Percentiles rank a stretch among this genome's conserved stretches.
phyloP scores from a whole-genome alignment of 2,329 filamentous ascomycete genomes.

The Alternaria gaisen region DNA sequence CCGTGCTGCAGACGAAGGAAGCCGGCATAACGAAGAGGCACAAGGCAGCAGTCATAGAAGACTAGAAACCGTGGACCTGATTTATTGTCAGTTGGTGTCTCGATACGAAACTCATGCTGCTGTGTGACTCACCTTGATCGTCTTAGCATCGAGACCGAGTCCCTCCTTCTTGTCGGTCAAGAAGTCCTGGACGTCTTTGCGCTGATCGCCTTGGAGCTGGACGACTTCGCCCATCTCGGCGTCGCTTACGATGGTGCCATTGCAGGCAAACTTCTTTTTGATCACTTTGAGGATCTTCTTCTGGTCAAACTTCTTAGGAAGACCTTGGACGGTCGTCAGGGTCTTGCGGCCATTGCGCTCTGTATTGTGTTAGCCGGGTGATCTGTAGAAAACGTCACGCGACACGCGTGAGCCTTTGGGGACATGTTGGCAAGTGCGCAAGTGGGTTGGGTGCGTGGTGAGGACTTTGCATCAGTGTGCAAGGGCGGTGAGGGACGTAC shows the following conservation, averaged over 20 bases:
- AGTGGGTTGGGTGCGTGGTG: conserved; percentile 2
- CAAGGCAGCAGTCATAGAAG: conserved; percentile 5
- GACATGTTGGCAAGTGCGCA: neutral
- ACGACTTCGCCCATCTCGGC: conserved; percentile 99
- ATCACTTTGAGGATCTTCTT: conserved; percentile 99
- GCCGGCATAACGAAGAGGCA: neutral
- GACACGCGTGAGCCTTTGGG: neutral
- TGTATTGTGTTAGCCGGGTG: conserved; percentile 60
- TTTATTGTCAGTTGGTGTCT: neutral
- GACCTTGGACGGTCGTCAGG: conserved; percentile 98
- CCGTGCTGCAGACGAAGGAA: conserved; percentile 3
- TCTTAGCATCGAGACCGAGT: conserved; percentile 92
- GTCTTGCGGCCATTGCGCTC: conserved; percentile 99
- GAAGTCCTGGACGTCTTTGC: conserved; percentile 98
- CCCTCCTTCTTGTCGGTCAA: conserved; percentile 95
- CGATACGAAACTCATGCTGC: conserved; percentile 3
- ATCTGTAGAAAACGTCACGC: neutral
- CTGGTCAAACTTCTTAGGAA: conserved; percentile 98
- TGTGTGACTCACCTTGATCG: conserved; percentile 78
- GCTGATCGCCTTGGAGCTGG: conserved; percentile 98
- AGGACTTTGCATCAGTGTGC: conserved; percentile 1
- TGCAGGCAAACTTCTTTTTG: conserved; percentile 99
- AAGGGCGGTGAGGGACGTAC: conserved; percentile 61
- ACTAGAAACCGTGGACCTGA: conserved; percentile 50
- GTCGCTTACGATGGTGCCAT: conserved; percentile 99